Evolutionary conservation across 116 monocot genomes (phyloP), one percentile per base, ranked within the genome.

Genomic region (Zostera marina): DNA sequence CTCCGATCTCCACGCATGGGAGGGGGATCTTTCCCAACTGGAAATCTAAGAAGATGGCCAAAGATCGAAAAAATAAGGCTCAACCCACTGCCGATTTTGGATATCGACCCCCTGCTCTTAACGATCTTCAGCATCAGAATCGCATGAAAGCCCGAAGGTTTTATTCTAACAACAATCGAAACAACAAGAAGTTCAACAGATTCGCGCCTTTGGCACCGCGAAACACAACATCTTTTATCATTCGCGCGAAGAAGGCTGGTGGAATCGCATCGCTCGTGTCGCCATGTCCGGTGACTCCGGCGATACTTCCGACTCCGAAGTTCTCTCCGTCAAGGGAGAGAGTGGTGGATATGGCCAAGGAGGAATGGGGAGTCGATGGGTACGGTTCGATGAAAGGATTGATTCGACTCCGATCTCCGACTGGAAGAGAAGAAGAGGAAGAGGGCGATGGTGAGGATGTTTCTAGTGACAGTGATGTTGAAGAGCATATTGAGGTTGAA

Each of bases 331-430:
- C 79, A 0, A 68, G 93, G 20, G 88, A 88, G 71, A 73, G 78
- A 11, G 60, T 93, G 40, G 81, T 74, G n/a, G 93, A 93, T 69
- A 83, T 93, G 87, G 93, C 93, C 8, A 81, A 93, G 77, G 93
- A 87, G 70, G 81, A 93, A 65, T 93, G 93, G 93, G 88, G 93
- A 4, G 87, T 93, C 7, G 93, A 93, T 47, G 93, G 93, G 11
- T 93, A 93, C 52, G 88, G 93, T 5, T 84, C 93, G 4, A 93
- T 93, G 93, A 93, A 84, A 63, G 88, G 93, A 8, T 64, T 93
- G 10, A 93, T 93, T 55, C 71, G 93, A 7, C 77, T 93, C 24
- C 71, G 88, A 5, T 79, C 81, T 13, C 75, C 82, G 2, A 74
- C 55, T 7, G 68, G 66, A 0, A 14, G 24, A 21, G 78, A 59